These are phyloP conservation scores for Syzygium oleosum DNA, from an alignment of 345 rosid species.

Conservation along the genomic window DNA sequence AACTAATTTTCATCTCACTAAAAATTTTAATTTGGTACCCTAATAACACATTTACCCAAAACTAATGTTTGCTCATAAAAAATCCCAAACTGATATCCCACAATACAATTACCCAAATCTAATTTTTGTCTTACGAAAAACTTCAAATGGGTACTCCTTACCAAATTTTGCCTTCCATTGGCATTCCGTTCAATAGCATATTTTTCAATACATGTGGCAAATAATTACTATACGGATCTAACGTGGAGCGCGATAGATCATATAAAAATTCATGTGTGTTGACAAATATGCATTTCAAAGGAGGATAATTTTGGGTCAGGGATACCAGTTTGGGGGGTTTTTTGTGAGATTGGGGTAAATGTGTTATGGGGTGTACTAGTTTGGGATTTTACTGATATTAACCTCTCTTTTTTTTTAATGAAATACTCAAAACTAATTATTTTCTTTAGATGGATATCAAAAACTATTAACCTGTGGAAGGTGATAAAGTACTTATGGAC, in stretches of 20 bases:
- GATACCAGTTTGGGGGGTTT: rapidly evolving
- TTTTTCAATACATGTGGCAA: too few species aligned
- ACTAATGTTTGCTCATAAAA: too few species aligned
- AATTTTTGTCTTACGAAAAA: too few species aligned
- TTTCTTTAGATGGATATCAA: background rate
- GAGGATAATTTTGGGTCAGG: rapidly evolving
- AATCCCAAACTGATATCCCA: rapidly evolving
- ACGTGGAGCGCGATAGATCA: background rate
- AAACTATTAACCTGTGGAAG: background rate
- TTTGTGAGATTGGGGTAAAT: too few species aligned
- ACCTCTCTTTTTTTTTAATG: too few species aligned
- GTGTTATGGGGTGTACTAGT: rapidly evolving
- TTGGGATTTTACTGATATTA: too few species aligned
- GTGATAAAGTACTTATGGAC: background rate
- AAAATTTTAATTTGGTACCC: too few species aligned
- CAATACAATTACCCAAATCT: rapidly evolving
- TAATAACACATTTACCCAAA: too few species aligned
- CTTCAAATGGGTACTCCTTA: rapidly evolving
- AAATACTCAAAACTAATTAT: background rate
- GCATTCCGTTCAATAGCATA: background rate
- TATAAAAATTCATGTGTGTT: too few species aligned
- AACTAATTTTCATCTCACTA: background rate
- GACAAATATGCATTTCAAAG: rapidly evolving
- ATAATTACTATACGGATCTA: too few species aligned
- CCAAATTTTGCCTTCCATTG: background rate